Base-by-base conservation (phyloP, 164 flowering plant genomes). In the Vitis rotundifolia region DNA sequence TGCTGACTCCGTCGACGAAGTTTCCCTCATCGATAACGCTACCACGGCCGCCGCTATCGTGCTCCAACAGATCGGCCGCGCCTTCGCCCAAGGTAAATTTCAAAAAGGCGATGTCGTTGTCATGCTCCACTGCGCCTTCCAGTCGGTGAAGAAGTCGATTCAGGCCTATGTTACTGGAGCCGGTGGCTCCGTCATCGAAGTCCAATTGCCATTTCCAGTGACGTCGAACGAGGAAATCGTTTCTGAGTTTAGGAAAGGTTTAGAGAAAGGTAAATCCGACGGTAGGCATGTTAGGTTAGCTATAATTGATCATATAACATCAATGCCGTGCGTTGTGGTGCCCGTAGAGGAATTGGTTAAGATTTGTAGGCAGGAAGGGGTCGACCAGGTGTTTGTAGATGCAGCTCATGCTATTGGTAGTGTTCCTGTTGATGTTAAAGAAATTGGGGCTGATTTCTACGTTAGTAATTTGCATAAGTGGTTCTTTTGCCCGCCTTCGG, bases 401-500 rank as follows among this genome's bases (percentile, higher is more conserved):
- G 98, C 87, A 0, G 98, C 97, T 15, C 98, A 95, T 76, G 89
- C 86, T 0, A 95, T 93, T 67, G 99, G 98, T 53, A 82, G 82
- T 63, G 78, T 82, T 11, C 84, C 84, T 47, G 79, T 95, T 19
- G 92, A 95, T 62, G 76, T 95, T 77, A 74, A 90, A 69, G 91
- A 88, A 0, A 91, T 95, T 70, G 97, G 94, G 44, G 99, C 97
- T 5, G 98, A 93, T 73, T 93, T 89, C 68, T 95, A 95, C 68
- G 80, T 97, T 11, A 91, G 97, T 65, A 95, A 90, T 82, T 65
- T 95, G 80, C 97, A 93, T 64, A 95, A 95, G 59, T 95, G 99
- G 99, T 80, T 95, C 49, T 94, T 95, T 66, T 90, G 96, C 66
- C 99, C 99, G 1, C 99, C 99, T 8, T 76, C 97, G 0, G 89